Conservation (phyloP, 768 basidiomycete species). For the Postia placenta region DNA sequence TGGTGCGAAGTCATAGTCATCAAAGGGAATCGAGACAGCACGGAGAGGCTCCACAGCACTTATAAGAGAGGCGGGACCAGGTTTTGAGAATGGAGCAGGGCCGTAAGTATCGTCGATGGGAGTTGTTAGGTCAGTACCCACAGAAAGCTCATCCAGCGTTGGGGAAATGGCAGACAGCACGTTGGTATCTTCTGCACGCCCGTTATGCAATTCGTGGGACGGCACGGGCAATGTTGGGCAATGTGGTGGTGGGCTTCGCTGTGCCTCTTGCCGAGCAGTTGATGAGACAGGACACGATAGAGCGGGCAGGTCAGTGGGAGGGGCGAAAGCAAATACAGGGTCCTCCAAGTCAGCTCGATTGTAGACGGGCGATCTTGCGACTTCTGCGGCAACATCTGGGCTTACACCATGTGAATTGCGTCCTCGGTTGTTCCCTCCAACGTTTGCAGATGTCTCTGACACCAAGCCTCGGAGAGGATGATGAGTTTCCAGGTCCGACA, state of each 20-base stretch:
- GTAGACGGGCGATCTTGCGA: neutral
- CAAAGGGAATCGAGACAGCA: too few species aligned
- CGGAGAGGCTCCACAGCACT: neutral
- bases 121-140: neutral
- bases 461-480: conserved; percentile 38
- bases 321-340: conserved; percentile 6
- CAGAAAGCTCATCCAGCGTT: neutral
- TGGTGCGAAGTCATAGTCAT: too few species aligned
- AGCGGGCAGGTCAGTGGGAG: neutral
- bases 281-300: too few species aligned
- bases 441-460: neutral
- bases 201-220: neutral
- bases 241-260: too few species aligned
- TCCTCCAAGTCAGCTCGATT: conserved; percentile 1
- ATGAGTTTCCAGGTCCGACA: conserved; percentile 37
- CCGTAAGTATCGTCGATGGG: too few species aligned
- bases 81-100: conserved; percentile 21
- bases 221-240: neutral
- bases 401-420: neutral
- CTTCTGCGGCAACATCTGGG: neutral
- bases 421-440: neutral
- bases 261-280: too few species aligned
- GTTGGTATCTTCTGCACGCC: too few species aligned
- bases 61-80: conserved; percentile 20
- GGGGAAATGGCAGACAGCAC: neutral